Evolutionary conservation across 2,329 filamentous ascomycete genomes (phyloP), one percentile per base, ranked within the genome.

Genomic region (Aspergillus ustus): DNA sequence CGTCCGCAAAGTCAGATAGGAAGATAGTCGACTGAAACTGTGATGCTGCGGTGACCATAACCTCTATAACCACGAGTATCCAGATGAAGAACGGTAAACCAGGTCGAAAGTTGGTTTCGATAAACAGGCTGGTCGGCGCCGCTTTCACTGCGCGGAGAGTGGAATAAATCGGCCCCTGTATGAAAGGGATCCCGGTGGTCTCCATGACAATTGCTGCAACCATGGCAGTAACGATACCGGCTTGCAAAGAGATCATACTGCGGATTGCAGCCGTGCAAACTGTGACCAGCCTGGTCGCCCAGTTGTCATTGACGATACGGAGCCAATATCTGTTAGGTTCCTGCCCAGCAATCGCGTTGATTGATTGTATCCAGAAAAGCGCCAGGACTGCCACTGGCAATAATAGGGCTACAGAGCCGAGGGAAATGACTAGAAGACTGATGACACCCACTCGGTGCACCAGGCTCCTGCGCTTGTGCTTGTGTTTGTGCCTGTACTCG

Each of bases 11-110:
- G 9, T 54, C 52, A 3, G 52, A 28, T 20, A 54, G 17, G 19
- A 43, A 40, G 19, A 54, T 54, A 5, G 52, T 54, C 2, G 52
- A 54, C n/a, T 40, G 52, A 15, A 54, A 54, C 29, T 54, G 52
- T 0, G 52, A 54, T 17, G 34, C 52, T 5, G 31, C 34, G 3
- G 19, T 54, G 29, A 44, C n/a, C 17, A 54, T n/a, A 7, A 54
- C 19, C 15, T 54, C 52, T 6, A 20, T 20, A 19, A 44, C 9
- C 4, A 43, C 31, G 17, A 54, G 31, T 7, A 43, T 19, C 22
- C 3, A 43, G 19, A 45, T 20, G 20, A 45, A n/a, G n/a, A 45
- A 20, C 43, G 43, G 7, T 45, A 45, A 17, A 17, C 6, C 4
- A 25, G 43, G n/a, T 20, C 6, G n/a, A 8, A 45, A 19, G 3